Percentiles rank a stretch among this genome's conserved stretches.
These are phyloP conservation scores for Hypoxylon sp. DNA, from an alignment of 2,329 filamentous ascomycete genomes.

Conservation along the genomic window DNA sequence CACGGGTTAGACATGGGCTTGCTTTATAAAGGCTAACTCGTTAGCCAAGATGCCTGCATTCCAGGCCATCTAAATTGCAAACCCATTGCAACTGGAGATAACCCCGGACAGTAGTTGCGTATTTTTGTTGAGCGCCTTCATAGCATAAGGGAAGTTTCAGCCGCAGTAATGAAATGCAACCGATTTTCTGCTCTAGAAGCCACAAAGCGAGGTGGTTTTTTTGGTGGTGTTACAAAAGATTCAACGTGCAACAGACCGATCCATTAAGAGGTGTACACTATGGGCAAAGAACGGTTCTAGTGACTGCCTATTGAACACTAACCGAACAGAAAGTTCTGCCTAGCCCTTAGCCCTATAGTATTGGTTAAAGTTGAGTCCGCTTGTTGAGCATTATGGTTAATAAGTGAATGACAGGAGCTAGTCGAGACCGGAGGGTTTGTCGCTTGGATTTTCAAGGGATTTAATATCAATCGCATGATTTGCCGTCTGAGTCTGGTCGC, in stretches of 20 bases:
- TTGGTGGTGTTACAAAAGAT: background rate
- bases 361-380: too few species aligned
- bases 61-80: constrained; percentile 7
- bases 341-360: background rate
- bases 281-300: background rate
- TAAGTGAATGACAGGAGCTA: background rate
- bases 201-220: background rate
- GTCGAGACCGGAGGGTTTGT: background rate
- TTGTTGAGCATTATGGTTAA: background rate
- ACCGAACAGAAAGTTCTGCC: background rate
- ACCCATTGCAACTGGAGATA: background rate
- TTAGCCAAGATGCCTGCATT: background rate
- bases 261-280: background rate
- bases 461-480: background rate
- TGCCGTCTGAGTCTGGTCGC: background rate
- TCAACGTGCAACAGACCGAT: background rate
- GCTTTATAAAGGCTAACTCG: constrained; percentile 3
- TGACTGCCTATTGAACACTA: background rate
- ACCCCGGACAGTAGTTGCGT: background rate
- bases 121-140: background rate
- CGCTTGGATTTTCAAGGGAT: background rate
- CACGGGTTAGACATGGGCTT: constrained; percentile 4
- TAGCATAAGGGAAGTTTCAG: background rate
- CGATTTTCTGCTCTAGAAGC: background rate
- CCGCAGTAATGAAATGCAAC: background rate